phyloP scores from a whole-genome alignment of 225 moss, liverwort and hornwort species.

The Ulota crispa region DNA sequence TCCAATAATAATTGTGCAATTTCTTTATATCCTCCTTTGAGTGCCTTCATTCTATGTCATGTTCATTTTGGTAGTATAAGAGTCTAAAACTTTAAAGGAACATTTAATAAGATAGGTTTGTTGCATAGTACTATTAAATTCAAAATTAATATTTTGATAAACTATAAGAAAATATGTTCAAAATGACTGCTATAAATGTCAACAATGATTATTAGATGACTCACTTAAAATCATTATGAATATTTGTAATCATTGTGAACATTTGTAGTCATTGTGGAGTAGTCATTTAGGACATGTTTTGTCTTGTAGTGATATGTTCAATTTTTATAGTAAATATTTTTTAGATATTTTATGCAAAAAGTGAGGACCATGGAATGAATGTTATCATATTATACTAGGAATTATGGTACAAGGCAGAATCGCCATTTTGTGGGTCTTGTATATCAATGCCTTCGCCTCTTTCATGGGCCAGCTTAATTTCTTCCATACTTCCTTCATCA shows the following conservation, averaged over 20 bases:
- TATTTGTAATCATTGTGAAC: too few relatives aligned
- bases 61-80: neutral
- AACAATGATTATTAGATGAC: too few relatives aligned
- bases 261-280: too few relatives aligned
- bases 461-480: constrained; percentile 51
- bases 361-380: neutral
- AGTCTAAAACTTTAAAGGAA: neutral
- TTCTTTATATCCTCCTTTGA: constrained; percentile 61
- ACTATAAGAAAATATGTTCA: too few relatives aligned
- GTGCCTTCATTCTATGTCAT: constrained; percentile 50
- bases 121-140: too few relatives aligned
- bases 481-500: constrained; percentile 62
- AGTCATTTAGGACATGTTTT: too few relatives aligned
- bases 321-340: too few relatives aligned
- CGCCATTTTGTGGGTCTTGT: constrained; percentile 62
- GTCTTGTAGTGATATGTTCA: too few relatives aligned
- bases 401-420: constrained; percentile 63
- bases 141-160: too few relatives aligned
- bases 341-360: too few relatives aligned
- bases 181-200: too few relatives aligned
- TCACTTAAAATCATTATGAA: too few relatives aligned
- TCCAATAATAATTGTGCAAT: constrained; percentile 56
- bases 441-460: constrained; percentile 54
- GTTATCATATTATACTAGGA: neutral
- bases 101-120: fast-evolving